These are phyloP conservation scores for Melampsora larici-populina DNA, from an alignment of 1,284 basidiomycete species.

Conservation along the genomic window DNA sequence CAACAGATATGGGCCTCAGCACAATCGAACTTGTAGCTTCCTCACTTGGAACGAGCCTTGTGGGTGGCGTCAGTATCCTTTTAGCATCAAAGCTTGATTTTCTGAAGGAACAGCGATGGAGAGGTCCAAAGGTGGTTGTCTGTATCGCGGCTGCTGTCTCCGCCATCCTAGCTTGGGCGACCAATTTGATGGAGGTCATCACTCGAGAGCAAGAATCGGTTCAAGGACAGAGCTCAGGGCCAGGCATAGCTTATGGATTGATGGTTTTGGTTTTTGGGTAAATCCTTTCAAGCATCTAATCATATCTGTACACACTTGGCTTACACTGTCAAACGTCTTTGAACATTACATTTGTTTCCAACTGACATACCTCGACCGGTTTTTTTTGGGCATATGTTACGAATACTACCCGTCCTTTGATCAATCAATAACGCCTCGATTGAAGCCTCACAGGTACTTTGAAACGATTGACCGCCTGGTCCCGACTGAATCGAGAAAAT, in stretches of 20 bases:
- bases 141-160: neutral
- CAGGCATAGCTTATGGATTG: neutral
- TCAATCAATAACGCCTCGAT: too few species aligned
- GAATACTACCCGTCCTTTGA: too few species aligned
- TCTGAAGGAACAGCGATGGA: neutral
- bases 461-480: constrained; percentile 3
- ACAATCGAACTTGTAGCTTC: neutral
- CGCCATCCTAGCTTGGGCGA: neutral
- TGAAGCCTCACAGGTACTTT: neutral
- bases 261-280: constrained; percentile 1
- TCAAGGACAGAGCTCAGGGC: neutral
- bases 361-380: too few species aligned
- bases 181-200: neutral
- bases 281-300: too few species aligned
- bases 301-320: too few species aligned
- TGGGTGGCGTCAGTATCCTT: neutral
- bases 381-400: too few species aligned
- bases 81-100: neutral
- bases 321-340: too few species aligned
- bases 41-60: neutral
- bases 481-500: neutral
- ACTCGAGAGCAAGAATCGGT: neutral
- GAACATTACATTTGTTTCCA: too few species aligned
- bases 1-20: neutral
- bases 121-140: neutral